Evolutionary conservation across 805 yeast genomes (phyloP), one percentile per base, ranked within the genome.

Genomic region (Candida fluviatilis): DNA sequence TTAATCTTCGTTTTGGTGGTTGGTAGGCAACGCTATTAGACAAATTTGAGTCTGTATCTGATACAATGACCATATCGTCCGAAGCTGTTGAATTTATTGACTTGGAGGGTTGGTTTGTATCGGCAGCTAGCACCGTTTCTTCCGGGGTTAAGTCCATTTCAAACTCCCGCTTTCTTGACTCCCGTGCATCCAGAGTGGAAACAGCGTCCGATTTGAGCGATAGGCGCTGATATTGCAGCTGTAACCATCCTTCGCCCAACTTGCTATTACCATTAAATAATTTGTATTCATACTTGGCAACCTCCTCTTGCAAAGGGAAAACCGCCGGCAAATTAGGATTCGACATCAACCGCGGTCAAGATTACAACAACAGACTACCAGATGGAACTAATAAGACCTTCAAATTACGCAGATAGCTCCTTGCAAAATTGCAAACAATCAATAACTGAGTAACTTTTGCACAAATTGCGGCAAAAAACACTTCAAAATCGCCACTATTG

Each of bases 1-100:
- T 64, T 18, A 64, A 36, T 39, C 73, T 56, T 38, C 71, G 52
- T 35, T 66, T 66, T 2, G 71, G 63, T 3, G 69, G 71, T 41
- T 64, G 69, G n/a, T 35, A n/a, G 10, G 32, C 21, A 38, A 36
- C 40, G n/a, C 13, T 12, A 12, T 26, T 12, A 5, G 29, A 26
- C 13, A 26, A 12, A 10, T 4, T 49, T 29, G 43, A 43, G n/a
- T 66, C 70, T 7, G 57, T 49, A 43, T 66, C 72, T 5, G 65
- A 55, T 24, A 62, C 48, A 25, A 54, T 40, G 64, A 64, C 55
- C 19, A 63, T 69, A 39, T 64, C 69, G 32, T 57, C 50, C 4
- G 60, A 48, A 19, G 55, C 63, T 26, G 45, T 40, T 19, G 47
- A 42, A 6, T 44, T 44, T 32, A 45, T 36, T 14, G 31, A 16